These are phyloP conservation scores for Plectranthus barbatus DNA, from an alignment of 257 asterid genomes.

Conservation along the genomic window DNA sequence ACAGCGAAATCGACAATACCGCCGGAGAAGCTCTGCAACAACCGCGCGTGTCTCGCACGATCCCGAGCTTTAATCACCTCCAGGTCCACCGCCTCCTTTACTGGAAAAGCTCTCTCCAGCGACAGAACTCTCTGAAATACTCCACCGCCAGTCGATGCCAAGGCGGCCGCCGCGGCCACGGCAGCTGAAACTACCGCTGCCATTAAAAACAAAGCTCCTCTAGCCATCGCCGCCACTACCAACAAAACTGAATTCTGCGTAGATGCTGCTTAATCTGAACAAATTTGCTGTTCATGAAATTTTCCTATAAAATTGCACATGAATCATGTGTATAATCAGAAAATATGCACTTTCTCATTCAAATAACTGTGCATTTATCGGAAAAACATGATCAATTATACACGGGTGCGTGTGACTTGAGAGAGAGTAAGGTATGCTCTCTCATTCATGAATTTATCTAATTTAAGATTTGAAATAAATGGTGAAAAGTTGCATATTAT, in stretches of 20 bases:
- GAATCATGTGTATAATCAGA: not conserved
- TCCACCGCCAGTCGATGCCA: slow-evolving; percentile 21
- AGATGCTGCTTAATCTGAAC: not conserved
- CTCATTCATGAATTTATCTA: not conserved
- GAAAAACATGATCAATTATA: not conserved
- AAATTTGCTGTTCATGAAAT: not conserved
- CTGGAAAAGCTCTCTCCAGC: slow-evolving; percentile 56
- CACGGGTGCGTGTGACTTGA: not conserved
- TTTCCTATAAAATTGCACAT: not conserved
- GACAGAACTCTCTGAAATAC: slow-evolving; percentile 38
- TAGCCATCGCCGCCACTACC: slow-evolving; percentile 39
- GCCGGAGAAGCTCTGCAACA: slow-evolving; percentile 50
- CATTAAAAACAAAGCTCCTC: slow-evolving; percentile 23
- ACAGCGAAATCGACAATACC: slow-evolving; percentile 74
- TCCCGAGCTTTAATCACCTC: slow-evolving; percentile 63
- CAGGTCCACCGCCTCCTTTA: slow-evolving; percentile 38
- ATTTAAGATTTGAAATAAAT: not conserved
- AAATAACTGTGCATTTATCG: not conserved
- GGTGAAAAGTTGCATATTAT: too few species aligned
- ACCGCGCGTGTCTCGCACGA: slow-evolving; percentile 69
- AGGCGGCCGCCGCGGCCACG: slow-evolving; percentile 23
- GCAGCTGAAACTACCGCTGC: slow-evolving; percentile 18
- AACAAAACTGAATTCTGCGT: not conserved
- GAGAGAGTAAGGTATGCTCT: not conserved
- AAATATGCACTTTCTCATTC: not conserved